Evolutionary conservation across 1,284 basidiomycete species (phyloP), one percentile per base, ranked within the genome.

Genomic region (Sporisorium scitamineum): DNA sequence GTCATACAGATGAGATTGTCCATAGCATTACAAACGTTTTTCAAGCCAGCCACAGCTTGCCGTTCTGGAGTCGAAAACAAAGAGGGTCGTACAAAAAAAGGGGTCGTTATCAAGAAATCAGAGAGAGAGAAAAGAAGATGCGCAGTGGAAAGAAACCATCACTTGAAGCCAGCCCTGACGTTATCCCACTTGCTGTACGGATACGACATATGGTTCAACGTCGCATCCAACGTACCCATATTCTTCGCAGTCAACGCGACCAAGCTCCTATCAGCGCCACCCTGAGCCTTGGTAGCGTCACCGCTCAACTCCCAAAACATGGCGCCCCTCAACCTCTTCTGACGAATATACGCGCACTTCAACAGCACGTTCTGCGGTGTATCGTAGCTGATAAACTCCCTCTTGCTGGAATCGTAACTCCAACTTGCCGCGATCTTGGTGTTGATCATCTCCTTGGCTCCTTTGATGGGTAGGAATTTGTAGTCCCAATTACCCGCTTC

Each of bases 331-430:
- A 94, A 86, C 0, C 90, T 89, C 82, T 91, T 89, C 50, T 89
- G 87, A 72, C 86, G 87, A 76, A 95, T 94, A 88, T 90, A 94
- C 67, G 89, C 88, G 18, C 91, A 92, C 86, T 94, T 94, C 88
- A 88, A 88, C 60, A 85, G 81, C 2, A 88, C 93, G 2, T 92
- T 89, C 39, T 89, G 87, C 62, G 92, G 92, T 37, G 88, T 89
- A 81, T 95, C 94, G 81, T 90, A 95, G 82, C 91, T 92, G 70
- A 94, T 88, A 89, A 94, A 90, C 86, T 94, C 92, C 70, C 88
- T 88, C 80, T 88, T 91, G 53, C 87, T 78, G 62, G 89, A 88
- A 83, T 94, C 90, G 83, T 91, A 93, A 9, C 90, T 88, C 91
- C 91, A 94, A 80, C 90, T 92, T 20, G 93, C 58, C 88, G 86